Evolutionary conservation across 345 rosid genomes (phyloP).

Genomic region (Salix caprea): DNA sequence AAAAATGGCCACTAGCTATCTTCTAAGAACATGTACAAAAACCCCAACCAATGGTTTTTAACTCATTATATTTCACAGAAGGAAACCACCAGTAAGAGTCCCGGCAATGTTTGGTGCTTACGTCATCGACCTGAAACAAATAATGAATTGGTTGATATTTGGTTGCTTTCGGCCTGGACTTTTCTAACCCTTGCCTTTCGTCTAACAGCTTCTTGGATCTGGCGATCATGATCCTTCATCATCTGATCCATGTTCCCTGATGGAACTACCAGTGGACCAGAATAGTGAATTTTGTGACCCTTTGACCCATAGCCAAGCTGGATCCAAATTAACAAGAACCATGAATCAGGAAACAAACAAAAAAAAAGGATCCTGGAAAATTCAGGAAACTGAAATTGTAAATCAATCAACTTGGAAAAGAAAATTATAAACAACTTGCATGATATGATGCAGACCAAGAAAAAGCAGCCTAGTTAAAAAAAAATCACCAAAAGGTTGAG

Average conservation of each 20-base stretch:
- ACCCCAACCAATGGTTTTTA: conserved; percentile 9
- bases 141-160: conserved; percentile 54
- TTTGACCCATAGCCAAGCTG: conserved; percentile 89
- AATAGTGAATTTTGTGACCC: conserved; percentile 88
- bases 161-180: conserved; percentile 59
- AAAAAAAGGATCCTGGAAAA: not conserved
- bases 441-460: not conserved
- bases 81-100: conserved; percentile 25
- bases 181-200: conserved; percentile 80
- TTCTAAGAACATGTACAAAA: conserved; percentile 40
- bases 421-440: not conserved
- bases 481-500: not conserved
- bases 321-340: conserved; percentile 2
- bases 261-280: conserved; percentile 85
- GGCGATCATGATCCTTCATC: conserved; percentile 97
- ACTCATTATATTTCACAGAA: conserved; percentile 8
- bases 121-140: conserved; percentile 76
- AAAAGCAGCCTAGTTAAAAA: not conserved
- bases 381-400: too few relatives aligned
- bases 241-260: conserved; percentile 88
- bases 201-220: conserved; percentile 87
- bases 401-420: not conserved
- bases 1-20: conserved; percentile 22
- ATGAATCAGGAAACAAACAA: not conserved
- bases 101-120: conserved; percentile 13